phyloP scores from a whole-genome alignment of 495 filamentous ascomycete genomes.

The Thozetella sp. region DNA sequence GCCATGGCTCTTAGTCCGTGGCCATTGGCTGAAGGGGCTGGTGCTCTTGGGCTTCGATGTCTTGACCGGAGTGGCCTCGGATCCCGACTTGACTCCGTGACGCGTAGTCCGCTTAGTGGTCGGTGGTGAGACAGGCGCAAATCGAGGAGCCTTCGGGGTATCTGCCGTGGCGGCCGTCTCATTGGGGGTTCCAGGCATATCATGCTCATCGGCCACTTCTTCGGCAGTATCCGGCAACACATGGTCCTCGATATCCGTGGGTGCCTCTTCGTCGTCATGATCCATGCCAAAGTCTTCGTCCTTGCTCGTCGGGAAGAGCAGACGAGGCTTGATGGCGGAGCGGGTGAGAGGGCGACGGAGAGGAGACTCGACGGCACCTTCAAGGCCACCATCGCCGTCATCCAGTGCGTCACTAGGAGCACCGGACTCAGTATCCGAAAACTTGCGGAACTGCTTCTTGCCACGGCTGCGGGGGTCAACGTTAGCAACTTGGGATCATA shows the following conservation, averaged over 20 bases:
- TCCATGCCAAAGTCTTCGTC: slow-evolving; percentile 47
- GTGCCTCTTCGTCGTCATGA: slow-evolving; percentile 58
- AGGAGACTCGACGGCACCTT: slow-evolving; percentile 44
- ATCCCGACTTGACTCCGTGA: slow-evolving; percentile 28
- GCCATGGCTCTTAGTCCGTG: slow-evolving; percentile 32
- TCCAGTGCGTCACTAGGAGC: slow-evolving; percentile 34
- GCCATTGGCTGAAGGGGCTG: slow-evolving; percentile 70
- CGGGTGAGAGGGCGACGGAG: slow-evolving; percentile 63
- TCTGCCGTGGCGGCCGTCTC: slow-evolving; percentile 24
- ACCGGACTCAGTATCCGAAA: slow-evolving; percentile 33
- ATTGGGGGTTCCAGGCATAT: slow-evolving; percentile 36
- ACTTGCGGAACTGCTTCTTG: slow-evolving; percentile 80
- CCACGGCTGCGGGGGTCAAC: slow-evolving; percentile 66
- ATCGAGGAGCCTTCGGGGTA: slow-evolving; percentile 53
- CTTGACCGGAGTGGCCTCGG: slow-evolving; percentile 26
- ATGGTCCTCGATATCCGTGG: slow-evolving; percentile 54
- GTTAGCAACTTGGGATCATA: slow-evolving; percentile 16
- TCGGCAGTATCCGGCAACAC: slow-evolving; percentile 47
- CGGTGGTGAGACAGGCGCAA: slow-evolving; percentile 58
- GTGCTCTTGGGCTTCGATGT: slow-evolving; percentile 36
- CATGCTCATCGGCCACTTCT: slow-evolving; percentile 56
- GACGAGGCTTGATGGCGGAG: slow-evolving; percentile 77
- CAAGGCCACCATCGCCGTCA: slow-evolving; percentile 45
- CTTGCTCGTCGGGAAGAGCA: slow-evolving; percentile 72
- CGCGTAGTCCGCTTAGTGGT: slow-evolving; percentile 55